These are phyloP conservation scores for Boletus pseudo-olivaceus DNA, from an alignment of 768 basidiomycete genomes.

Conservation along the genomic window DNA sequence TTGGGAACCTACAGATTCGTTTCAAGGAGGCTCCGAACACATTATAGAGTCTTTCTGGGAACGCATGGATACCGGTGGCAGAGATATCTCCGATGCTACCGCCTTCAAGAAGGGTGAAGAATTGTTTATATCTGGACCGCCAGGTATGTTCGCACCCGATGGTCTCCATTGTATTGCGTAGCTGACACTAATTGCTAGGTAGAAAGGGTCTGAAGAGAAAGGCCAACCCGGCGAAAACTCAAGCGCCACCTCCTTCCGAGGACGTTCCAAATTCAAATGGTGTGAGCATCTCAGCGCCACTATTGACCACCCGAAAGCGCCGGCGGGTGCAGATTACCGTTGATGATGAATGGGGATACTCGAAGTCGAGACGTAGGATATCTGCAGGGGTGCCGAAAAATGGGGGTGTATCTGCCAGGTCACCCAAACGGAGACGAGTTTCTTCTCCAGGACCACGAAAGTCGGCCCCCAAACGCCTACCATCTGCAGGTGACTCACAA, in stretches of 20 bases:
- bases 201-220: constrained; percentile 18
- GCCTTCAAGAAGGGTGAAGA: constrained; percentile 54
- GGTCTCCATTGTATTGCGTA: neutral
- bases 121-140: constrained; percentile 55
- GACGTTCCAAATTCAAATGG: constrained; percentile 7
- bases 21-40: constrained; percentile 52
- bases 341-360: constrained; percentile 8
- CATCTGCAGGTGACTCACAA: constrained; percentile 29
- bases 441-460: constrained; percentile 28
- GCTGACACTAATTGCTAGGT: constrained; percentile 14
- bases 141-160: constrained; percentile 38
- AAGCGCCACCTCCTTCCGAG: constrained; percentile 5
- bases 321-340: constrained; percentile 12
- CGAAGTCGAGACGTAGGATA: constrained; percentile 8
- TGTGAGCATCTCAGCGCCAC: constrained; percentile 20
- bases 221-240: constrained; percentile 9
- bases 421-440: constrained; percentile 25
- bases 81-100: constrained; percentile 47
- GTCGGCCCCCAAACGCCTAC: constrained; percentile 11
- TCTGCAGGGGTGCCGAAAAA: constrained; percentile 12
- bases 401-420: neutral
- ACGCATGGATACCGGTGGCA: constrained; percentile 31
- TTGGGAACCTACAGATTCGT: constrained; percentile 67
- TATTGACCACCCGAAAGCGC: constrained; percentile 22
- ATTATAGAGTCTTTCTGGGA: constrained; percentile 41